A percentile compares a stretch with the other conserved stretches of the same genome.
Conservation (phyloP, 192 early-diverging fungal species). For the Umbelopsis sp. region DNA sequence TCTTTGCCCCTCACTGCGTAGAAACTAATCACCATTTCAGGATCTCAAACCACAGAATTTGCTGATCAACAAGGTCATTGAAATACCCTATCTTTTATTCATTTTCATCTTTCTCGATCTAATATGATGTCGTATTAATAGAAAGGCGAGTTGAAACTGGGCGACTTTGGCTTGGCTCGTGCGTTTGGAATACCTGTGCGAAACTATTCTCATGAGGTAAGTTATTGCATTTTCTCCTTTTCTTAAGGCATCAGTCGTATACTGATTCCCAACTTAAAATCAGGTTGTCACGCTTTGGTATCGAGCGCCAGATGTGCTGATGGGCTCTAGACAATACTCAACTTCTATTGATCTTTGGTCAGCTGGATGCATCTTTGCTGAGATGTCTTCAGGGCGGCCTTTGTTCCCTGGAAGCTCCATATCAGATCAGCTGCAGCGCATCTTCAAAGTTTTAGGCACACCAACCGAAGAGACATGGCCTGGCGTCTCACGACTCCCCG, state of each 20-base stretch:
- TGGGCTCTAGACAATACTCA: constrained; percentile 87
- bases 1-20: neutral
- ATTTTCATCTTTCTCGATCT: neutral
- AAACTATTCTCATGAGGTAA: constrained; percentile 82
- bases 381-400: constrained; percentile 87
- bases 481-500: constrained; percentile 80
- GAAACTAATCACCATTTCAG: constrained; percentile 27
- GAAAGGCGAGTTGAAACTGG: constrained; percentile 80
- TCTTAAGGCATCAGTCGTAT: neutral
- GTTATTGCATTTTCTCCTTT: neutral
- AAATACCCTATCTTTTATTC: constrained; percentile 4
- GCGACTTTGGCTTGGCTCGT: constrained; percentile 95
- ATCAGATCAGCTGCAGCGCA: constrained; percentile 83
- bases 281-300: constrained; percentile 88
- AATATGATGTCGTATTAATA: constrained; percentile 12
- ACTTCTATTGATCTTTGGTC: constrained; percentile 91
- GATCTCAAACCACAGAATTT: constrained; percentile 91
- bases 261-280: neutral
- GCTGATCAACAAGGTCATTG: constrained; percentile 83
- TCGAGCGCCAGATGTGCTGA: constrained; percentile 84
- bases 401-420: constrained; percentile 91
- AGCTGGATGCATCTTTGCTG: constrained; percentile 88
- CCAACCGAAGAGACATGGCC: constrained; percentile 87
- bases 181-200: constrained; percentile 96
- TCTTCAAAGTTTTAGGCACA: constrained; percentile 90